phyloP scores from a whole-genome alignment of 2,329 filamentous ascomycete species.

The Incumbomyces delicatus region DNA sequence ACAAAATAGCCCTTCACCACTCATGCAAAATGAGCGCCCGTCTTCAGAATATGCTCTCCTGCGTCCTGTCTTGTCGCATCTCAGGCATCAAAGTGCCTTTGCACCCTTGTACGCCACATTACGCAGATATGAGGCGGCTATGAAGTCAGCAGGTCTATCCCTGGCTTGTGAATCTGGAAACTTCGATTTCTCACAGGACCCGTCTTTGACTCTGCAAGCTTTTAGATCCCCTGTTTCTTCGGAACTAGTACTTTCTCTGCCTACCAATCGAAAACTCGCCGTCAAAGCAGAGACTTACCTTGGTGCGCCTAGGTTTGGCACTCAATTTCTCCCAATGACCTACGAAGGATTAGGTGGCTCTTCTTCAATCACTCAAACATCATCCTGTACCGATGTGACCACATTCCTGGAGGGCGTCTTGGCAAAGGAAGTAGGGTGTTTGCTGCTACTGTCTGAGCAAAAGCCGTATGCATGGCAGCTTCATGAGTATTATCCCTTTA shows the following conservation, averaged over 20 bases:
- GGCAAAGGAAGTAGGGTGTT: not conserved
- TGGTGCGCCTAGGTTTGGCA: slow-evolving; percentile 15
- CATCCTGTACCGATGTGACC: not conserved
- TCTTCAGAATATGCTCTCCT: slow-evolving; percentile 48
- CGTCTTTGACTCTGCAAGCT: slow-evolving; percentile 7
- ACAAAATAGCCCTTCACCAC: slow-evolving; percentile 38
- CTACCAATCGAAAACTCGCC: slow-evolving; percentile 7
- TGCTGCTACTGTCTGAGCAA: not conserved
- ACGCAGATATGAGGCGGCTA: slow-evolving; percentile 15
- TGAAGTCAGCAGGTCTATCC: slow-evolving; percentile 13
- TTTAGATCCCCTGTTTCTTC: slow-evolving; percentile 12
- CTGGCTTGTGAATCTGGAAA: slow-evolving; percentile 4
- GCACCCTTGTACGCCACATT: slow-evolving; percentile 22
- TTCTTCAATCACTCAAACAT: not conserved
- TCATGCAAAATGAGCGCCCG: slow-evolving; percentile 41
- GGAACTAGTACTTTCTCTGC: slow-evolving; percentile 11
- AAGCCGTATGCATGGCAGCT: not conserved
- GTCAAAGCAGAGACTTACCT: slow-evolving; percentile 15
- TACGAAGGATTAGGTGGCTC: not conserved
- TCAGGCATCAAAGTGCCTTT: slow-evolving; percentile 39
- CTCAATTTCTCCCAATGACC: slow-evolving; percentile 8
- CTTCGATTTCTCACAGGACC: not conserved
- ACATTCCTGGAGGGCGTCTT: not conserved
- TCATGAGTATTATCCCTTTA: not conserved
- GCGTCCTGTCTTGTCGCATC: slow-evolving; percentile 46